Conservation (phyloP, 352 stramenopile genomes). For the Phytophthora citricola region DNA sequence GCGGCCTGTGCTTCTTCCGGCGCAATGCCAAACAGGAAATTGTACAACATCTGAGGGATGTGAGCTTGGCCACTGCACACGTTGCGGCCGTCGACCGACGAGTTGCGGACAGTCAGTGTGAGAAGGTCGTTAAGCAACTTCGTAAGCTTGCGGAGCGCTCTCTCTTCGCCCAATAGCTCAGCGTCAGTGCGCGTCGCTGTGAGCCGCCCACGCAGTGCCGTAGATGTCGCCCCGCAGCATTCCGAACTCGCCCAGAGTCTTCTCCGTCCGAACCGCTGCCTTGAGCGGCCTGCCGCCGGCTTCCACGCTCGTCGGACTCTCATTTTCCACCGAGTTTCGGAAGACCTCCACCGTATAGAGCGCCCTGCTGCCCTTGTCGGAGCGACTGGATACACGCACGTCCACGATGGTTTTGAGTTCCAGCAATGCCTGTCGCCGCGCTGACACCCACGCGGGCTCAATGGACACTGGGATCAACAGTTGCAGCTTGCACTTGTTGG, state of each 20-base stretch:
- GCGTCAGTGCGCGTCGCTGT: conserved; percentile 24
- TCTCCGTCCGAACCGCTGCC: conserved; percentile 23
- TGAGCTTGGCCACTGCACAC: conserved; percentile 38
- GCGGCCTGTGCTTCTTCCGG: conserved; percentile 8
- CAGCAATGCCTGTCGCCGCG: conserved; percentile 26
- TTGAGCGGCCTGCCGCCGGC: conserved; percentile 10
- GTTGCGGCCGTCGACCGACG: conserved; percentile 7
- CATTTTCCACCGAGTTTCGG: conserved; percentile 19
- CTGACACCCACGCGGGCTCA: conserved; percentile 32
- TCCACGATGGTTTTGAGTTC: conserved; percentile 36
- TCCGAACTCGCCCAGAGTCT: conserved; percentile 26
- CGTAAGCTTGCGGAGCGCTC: conserved; percentile 31
- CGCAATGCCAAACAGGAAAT: conserved; percentile 31
- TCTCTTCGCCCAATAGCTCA: conserved; percentile 29
- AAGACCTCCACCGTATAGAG: conserved; percentile 38
- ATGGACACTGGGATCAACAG: conserved; percentile 38
- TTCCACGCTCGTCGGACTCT: conserved; percentile 17
- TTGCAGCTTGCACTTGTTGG: conserved; percentile 36
- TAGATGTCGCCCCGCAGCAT: conserved; percentile 34
- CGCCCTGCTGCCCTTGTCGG: conserved; percentile 19
- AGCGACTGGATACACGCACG: conserved; percentile 28
- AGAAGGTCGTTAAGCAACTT: conserved; percentile 36
- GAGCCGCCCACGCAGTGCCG: conserved; percentile 30
- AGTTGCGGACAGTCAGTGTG: conserved; percentile 30
- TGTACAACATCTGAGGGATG: conserved; percentile 37